Evolutionary conservation across 2,329 filamentous ascomycete species (phyloP).

Genomic region (Didymellaceae sp.): DNA sequence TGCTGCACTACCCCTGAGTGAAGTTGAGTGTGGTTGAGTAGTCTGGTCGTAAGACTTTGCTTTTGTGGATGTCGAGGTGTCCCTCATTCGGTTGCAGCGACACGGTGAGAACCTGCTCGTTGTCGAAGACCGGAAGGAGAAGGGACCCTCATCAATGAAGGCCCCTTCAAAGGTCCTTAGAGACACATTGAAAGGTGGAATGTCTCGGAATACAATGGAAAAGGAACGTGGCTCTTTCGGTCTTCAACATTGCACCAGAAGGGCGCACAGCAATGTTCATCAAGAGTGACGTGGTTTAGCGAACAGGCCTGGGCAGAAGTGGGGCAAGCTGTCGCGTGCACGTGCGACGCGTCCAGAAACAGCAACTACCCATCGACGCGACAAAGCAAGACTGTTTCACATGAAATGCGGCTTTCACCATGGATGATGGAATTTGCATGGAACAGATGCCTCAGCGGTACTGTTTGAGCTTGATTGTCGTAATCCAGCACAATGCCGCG

Average conservation of each 20-base stretch:
- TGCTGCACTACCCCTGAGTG: neutral
- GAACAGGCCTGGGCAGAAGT: conserved; percentile 26
- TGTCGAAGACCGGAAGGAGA: conserved; percentile 25
- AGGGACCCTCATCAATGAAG: conserved; percentile 35
- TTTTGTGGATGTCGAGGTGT: conserved; percentile 19
- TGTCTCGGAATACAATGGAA: conserved; percentile 42
- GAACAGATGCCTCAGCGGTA: neutral
- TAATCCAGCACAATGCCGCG: conserved; percentile 54
- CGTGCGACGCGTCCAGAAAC: conserved; percentile 15
- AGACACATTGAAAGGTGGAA: conserved; percentile 16
- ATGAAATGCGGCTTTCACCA: conserved; percentile 6
- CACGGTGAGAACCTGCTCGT: conserved; percentile 29
- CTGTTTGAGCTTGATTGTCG: neutral
- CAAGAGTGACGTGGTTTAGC: conserved; percentile 23
- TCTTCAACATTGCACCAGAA: conserved; percentile 25
- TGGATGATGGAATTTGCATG: conserved; percentile 2
- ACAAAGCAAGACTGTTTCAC: neutral
- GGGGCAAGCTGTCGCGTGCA: conserved; percentile 12
- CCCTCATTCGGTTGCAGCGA: conserved; percentile 25
- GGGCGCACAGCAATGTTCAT: conserved; percentile 29
- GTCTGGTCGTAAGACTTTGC: neutral
- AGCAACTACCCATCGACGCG: conserved; percentile 1
- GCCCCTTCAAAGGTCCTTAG: conserved; percentile 6
- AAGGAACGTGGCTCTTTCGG: conserved; percentile 15
- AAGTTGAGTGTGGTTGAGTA: neutral